Evolutionary conservation across 2,329 filamentous ascomycete genomes (phyloP), one percentile per base, ranked within the genome.

Genomic region (Penicillium capsulatum): DNA sequence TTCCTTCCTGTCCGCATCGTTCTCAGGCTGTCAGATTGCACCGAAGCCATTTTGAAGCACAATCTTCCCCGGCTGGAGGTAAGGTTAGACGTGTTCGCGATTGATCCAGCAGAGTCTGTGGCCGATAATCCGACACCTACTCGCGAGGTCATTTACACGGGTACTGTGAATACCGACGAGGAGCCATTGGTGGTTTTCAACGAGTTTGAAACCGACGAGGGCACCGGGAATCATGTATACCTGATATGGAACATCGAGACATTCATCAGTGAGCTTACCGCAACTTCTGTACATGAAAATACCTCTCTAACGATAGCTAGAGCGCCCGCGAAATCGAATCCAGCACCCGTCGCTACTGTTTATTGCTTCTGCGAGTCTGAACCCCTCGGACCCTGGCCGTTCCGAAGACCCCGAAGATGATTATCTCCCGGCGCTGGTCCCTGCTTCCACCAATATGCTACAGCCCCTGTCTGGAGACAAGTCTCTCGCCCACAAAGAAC

Each of bases 311-410:
- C 40, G 11, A 16, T 27, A 16, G 9, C 8, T 53, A 68, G 66
- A 57, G 33, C 64, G 69, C 19, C 69, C 69, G 38, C 67, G 75
- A 40, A 69, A 72, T 38, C 71, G 75, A 41, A 71, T 77, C 22
- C 71, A 76, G 42, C 71, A 78, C 47, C 76, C 76, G 22, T 71
- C 70, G 4, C 66, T 81, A 17, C 69, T 77, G 33, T 78, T 81
- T 50, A 71, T 72, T 20, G 68, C 71, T 16, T 69, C 65, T 14
- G 66, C 67, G 14, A 70, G 63, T 34, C 56, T 74, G 20, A 72
- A 67, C 40, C 68, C 71, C 2, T 55, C 67, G 1, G 66, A 70
- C 34, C 58, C 48, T 20, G 52, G 60, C n/a, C 59, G 62, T 35
- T 55, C 57, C 40, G 59, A 61, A 17, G 50, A 60, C 14, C 48